Conservation (phyloP, 106 monocot species). For the Dendrobium huoshanense region DNA sequence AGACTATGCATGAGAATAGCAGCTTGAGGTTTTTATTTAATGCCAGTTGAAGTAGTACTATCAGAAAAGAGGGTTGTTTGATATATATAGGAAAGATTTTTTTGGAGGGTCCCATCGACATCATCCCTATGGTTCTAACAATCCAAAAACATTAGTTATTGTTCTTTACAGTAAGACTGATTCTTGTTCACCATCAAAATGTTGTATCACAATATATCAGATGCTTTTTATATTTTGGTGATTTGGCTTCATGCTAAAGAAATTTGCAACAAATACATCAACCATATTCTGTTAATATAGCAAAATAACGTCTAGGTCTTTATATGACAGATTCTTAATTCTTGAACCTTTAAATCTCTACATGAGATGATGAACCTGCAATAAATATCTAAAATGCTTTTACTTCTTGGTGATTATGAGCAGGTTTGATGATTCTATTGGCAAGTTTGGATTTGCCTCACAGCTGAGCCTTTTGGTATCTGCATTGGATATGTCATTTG, state of each 20-base stretch:
- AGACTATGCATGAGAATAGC: not conserved
- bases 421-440: conserved; percentile 65
- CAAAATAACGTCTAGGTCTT: too few species aligned
- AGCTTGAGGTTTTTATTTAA: not conserved
- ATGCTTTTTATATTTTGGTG: not conserved
- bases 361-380: not conserved
- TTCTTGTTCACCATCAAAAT: not conserved
- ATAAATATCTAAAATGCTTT: not conserved
- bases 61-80: not conserved
- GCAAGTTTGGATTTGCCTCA: conserved; percentile 75
- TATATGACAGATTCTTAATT: not conserved
- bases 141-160: not conserved
- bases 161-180: not conserved
- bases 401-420: conserved; percentile 7
- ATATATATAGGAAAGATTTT: not conserved
- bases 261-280: not conserved
- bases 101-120: not conserved
- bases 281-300: not conserved
- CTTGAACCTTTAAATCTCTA: not conserved
- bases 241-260: not conserved
- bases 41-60: not conserved
- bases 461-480: conserved; percentile 56
- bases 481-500: conserved; percentile 61
- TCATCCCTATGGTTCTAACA: not conserved
- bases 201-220: not conserved